Conservation (phyloP, 1,284 basidiomycete genomes). For the Pseudozyma pruni region DNA sequence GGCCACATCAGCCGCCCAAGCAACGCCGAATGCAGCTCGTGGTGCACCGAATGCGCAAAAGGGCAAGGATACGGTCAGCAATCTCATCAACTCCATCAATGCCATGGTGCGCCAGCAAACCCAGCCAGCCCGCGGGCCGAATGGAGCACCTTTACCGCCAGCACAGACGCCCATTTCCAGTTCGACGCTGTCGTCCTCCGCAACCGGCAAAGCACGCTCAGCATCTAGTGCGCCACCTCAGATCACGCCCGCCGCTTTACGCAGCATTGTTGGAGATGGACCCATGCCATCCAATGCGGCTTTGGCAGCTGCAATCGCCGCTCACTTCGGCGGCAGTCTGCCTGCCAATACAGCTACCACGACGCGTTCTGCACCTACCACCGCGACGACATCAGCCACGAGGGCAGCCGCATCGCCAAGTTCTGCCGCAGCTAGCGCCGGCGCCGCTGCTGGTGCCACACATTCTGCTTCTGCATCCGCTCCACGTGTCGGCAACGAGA, state of each 20-base stretch:
- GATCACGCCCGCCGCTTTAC: slow-evolving; percentile 26
- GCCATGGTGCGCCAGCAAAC: slow-evolving; percentile 39
- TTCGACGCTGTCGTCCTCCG: background rate
- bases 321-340: slow-evolving; percentile 43
- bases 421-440: background rate
- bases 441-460: slow-evolving; percentile 6
- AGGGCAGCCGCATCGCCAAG: slow-evolving; percentile 3
- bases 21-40: slow-evolving; percentile 11
- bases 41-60: slow-evolving; percentile 2
- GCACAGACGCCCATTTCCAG: slow-evolving; percentile 7
- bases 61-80: slow-evolving; percentile 17
- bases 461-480: slow-evolving; percentile 2
- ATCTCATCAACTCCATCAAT: slow-evolving; percentile 42
- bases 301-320: slow-evolving; percentile 41
- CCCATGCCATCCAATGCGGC: slow-evolving; percentile 51
- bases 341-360: slow-evolving; percentile 17
- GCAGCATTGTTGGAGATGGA: slow-evolving; percentile 45
- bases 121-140: slow-evolving; percentile 43
- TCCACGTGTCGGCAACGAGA: slow-evolving; percentile 25
- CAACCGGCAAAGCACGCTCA: slow-evolving; percentile 14
- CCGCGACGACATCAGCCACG: slow-evolving; percentile 5
- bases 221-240: slow-evolving; percentile 4
- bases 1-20: background rate
- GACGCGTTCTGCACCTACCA: slow-evolving; percentile 6
- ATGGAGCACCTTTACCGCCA: slow-evolving; percentile 41